Base-by-base conservation (phyloP, 768 basidiomycete genomes). In the Stropharia rugosoannulata region DNA sequence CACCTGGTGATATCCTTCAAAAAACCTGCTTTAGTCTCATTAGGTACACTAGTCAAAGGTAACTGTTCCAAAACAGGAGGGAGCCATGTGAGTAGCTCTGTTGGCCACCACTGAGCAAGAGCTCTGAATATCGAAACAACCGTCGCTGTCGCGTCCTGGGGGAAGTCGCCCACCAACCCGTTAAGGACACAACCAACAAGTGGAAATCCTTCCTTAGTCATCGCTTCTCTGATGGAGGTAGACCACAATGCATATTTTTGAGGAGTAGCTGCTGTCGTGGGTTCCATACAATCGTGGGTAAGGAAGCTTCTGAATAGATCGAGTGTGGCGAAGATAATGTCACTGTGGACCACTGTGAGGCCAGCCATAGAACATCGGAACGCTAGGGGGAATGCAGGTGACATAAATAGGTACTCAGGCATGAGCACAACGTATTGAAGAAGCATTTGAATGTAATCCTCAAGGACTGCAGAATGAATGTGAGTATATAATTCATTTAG, bases 401-500 rank as follows among this genome's bases (percentile, higher is more conserved):
- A 91, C 57, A 85, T 77, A 73, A 96, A 89, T 60, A 95, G 82
- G 41, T 91, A 73, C 49, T 89, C 85, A 5, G 96, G 93, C 0
- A 81, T 76, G 59, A 79, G 72, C 41, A 86, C 81, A 47, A 87
- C 70, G 64, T 95, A 75, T 59, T 86, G 84, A 51, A 86, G 70
- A 12, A 93, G 72, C 72, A 94, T 80, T 59, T 93, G 94, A 49
- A 94, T 67, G 62, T 95, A 98, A 67, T 99, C 97, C 69, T 98
- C 96, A 64, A 99, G 74, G 25, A 98, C 97, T 98, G 50, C 2
- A 42, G 7, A 16, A 32, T 51, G 32, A 50, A 54, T n/a, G 22
- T 16, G 37, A 46, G 52, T 36, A 18, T 43, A n/a, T 27, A 57
- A 16, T 40, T 42, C 22, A 6, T 13, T 41, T 42, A 29, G 32